Evolutionary conservation across 2,329 filamentous ascomycete species (phyloP), one percentile per base, ranked within the genome.

Genomic region (Metarhizium album): DNA sequence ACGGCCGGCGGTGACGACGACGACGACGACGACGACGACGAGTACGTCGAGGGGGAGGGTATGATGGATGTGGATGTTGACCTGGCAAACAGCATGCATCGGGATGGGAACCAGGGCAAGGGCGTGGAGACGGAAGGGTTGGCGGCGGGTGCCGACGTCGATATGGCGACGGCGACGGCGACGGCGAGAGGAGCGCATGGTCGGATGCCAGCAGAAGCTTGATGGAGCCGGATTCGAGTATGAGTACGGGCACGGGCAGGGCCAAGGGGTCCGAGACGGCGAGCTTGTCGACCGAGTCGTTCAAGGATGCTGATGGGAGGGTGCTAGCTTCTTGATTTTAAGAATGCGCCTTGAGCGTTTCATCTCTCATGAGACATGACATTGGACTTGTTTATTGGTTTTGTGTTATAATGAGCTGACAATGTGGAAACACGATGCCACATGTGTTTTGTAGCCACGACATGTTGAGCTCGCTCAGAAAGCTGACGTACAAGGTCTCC

Each of bases 181-280:
- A 59, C 13, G 55, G 53, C 45, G 53, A 48, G 22, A 58, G 55
- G 37, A 58, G 56, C 4, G 56, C 62, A 3, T 67, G 62, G 56
- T 70, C 67, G 1, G 68, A 69, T 54, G 59, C 67, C 20, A 68
- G 67, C 51, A 62, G 61, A 38, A 70, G 68, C 52, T 54, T 69
- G 57, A 60, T 64, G 29, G 68, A 69, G 42, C 60, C 60, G 1
- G 67, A 64, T 35, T 69, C 66, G 8, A 69, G 66, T 45, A 62
- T 66, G 8, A 69, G 66, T 45, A 62, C 61, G 29, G 66, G 63
- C 3, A 63, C 63, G 16, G 61, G 62, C 4, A 58, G 55, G 22
- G 60, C 62, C 4, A 68, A 67, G 53, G 63, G 62, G n/a, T 69
- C 67, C 2, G 68, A 69, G 49, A 66, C 68, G 40, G 66, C 66